Conservation (phyloP, 148 eudicot species). For the Fagopyrum homotropicum region DNA sequence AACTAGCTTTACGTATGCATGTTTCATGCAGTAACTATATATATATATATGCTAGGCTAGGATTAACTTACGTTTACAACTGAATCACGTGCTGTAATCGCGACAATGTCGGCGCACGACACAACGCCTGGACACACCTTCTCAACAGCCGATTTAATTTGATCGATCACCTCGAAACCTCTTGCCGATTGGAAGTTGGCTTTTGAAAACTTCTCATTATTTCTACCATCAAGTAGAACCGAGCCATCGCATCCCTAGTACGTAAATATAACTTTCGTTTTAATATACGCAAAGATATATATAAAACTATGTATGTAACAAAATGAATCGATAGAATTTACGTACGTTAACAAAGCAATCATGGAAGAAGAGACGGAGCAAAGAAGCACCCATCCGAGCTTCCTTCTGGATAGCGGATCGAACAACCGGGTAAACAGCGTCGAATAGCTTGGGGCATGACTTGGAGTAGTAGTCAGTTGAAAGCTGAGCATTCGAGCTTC, state of each 20-base stretch:
- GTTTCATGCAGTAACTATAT: too few species aligned
- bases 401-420: constrained; percentile 53
- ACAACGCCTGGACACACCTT: constrained; percentile 61
- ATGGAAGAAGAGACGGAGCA: constrained; percentile 79
- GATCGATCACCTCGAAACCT: constrained; percentile 72
- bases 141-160: constrained; percentile 67
- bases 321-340: neutral
- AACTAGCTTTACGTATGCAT: too few species aligned
- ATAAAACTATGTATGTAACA: neutral
- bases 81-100: constrained; percentile 67
- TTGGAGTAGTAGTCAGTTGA: constrained; percentile 47
- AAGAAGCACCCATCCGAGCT: constrained; percentile 85
- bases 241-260: constrained; percentile 82
- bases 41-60: neutral
- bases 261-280: too few species aligned
- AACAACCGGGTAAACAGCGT: constrained; percentile 42
- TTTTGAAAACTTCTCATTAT: constrained; percentile 52
- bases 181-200: constrained; percentile 60
- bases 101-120: constrained; percentile 82
- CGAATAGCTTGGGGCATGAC: constrained; percentile 50
- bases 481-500: constrained; percentile 60
- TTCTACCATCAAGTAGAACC: constrained; percentile 65
- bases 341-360: constrained; percentile 87
- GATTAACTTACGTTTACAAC: constrained; percentile 42
- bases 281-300: neutral